phyloP scores from a whole-genome alignment of 805 yeast species.

The Ogataea zsoltii region DNA sequence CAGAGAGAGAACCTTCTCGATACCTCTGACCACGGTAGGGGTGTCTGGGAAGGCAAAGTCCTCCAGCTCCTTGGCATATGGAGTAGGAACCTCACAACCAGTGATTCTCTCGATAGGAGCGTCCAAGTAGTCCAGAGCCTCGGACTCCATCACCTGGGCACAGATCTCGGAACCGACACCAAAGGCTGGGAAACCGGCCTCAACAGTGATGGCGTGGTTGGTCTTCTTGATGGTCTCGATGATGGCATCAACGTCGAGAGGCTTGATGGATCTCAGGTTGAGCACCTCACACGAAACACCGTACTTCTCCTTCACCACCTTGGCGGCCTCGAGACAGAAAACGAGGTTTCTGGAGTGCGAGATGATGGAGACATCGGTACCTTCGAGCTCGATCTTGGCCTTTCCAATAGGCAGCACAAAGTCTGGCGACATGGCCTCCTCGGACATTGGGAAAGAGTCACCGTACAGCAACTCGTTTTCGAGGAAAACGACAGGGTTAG shows the following conservation, averaged over 20 bases:
- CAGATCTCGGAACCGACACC: conserved; percentile 98
- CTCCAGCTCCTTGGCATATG: conserved; percentile 94
- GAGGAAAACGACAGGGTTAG: conserved; percentile 93
- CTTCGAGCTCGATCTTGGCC: conserved; percentile 93
- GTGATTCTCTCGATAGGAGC: conserved; percentile 98
- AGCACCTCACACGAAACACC: conserved; percentile 91
- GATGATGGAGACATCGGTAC: conserved; percentile 85
- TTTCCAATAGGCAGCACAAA: conserved; percentile 90
- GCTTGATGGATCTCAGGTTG: conserved; percentile 96
- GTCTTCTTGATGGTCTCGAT: conserved; percentile 92
- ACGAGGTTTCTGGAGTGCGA: conserved; percentile 91
- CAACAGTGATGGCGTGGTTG: conserved; percentile 92
- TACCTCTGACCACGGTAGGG: conserved; percentile 84
- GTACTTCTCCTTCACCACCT: conserved; percentile 75
- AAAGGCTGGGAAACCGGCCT: conserved; percentile 96
- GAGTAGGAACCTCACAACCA: conserved; percentile 99
- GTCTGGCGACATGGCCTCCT: conserved; percentile 86
- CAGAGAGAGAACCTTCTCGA: conserved; percentile 74
- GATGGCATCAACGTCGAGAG: conserved; percentile 86
- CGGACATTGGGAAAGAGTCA: conserved; percentile 84
- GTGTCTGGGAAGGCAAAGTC: conserved; percentile 98
- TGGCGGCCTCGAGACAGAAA: conserved; percentile 88
- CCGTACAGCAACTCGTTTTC: conserved; percentile 96
- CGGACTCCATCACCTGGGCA: conserved; percentile 97
- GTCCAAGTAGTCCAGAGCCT: conserved; percentile 96